Evolutionary conservation across 371 early-diverging fungal genomes (phyloP).

Genomic region (Dinochytrium kinnereticum): DNA sequence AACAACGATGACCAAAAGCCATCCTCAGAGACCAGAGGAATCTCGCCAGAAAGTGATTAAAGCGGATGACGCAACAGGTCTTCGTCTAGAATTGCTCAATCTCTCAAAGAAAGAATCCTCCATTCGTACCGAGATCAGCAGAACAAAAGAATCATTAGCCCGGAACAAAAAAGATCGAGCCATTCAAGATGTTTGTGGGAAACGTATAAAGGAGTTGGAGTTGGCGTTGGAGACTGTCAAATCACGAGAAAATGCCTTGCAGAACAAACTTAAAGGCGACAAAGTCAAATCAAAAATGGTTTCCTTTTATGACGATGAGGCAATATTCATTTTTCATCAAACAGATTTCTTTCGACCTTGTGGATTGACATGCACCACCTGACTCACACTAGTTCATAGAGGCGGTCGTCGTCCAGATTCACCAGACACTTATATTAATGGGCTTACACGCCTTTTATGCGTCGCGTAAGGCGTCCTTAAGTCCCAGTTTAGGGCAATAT

Average conservation of each 20-base stretch:
- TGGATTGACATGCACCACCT: not conserved
- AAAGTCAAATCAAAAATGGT: conserved; percentile 1
- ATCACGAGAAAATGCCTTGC: not conserved
- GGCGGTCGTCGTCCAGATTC: no score
- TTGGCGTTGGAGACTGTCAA: not conserved
- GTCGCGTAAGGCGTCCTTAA: no score
- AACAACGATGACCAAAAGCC: not conserved
- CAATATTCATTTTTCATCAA: not conserved
- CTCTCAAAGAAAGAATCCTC: not conserved
- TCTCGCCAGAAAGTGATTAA: not conserved
- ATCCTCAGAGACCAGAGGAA: not conserved
- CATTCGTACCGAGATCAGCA: not conserved
- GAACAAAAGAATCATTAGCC: not conserved
- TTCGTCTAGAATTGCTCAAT: not conserved
- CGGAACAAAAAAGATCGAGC: not conserved
- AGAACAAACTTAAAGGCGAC: not conserved
- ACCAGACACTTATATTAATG: no score
- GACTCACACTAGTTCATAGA: no score
- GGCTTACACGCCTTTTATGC: no score
- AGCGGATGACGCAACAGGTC: not conserved
- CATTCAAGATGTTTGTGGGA: not conserved
- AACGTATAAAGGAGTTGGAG: not conserved
- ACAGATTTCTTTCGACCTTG: not conserved
- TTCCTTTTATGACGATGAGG: not conserved
- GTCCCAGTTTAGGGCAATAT: no score